Evolutionary conservation across 2,329 filamentous ascomycete genomes (phyloP), one percentile per base, ranked within the genome.

Genomic region (Aspergillus phoenicis): DNA sequence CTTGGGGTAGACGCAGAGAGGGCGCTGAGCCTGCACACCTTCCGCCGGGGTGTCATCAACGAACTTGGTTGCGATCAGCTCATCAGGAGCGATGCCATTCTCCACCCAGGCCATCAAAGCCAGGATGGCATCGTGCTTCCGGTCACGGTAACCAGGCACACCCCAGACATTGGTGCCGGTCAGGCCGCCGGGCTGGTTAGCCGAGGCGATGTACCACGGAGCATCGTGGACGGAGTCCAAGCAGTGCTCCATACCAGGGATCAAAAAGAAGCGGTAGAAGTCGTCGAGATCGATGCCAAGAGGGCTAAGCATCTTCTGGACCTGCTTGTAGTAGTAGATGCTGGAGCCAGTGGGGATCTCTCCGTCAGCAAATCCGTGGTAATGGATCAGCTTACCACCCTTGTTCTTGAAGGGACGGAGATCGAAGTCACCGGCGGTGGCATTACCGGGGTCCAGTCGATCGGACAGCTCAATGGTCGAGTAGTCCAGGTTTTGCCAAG

Each of bases 401-500:
- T 33, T 45, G 5, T 58, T 38, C 2, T 63, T 20, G 15, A 63
- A 66, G 2, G 56, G 55, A 4, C 55, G 48, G 22, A 66, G 30
- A 26, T 66, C 64, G 17, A 55, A 63, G 2, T 61, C 59, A 22
- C 49, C 49, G 8, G 60, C 62, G 4, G 58, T 59, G 4, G 60
- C 60, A 20, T 62, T 64, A 36, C 60, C 62, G 1, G 60, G 60
- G 24, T 63, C 48, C 3, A 61, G 20, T 6, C 33, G 52, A 26
- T 55, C 52, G 7, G 15, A 61, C 22, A 79, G 68, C 22, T 74
- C 64, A 39, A 80, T 70, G 36, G 78, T 77, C 3, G 66, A 66
- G 64, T 77, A 77, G 58, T 76, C 75, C 65, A 77, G 79, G 48
- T 75, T 62, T 36, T 73, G 67, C 60, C 71, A 78, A 36, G 71